Percentiles rank a stretch among this genome's conserved stretches.
Evolutionary conservation across 1,284 basidiomycete species (phyloP).

Genomic region (Naganishia albida): DNA sequence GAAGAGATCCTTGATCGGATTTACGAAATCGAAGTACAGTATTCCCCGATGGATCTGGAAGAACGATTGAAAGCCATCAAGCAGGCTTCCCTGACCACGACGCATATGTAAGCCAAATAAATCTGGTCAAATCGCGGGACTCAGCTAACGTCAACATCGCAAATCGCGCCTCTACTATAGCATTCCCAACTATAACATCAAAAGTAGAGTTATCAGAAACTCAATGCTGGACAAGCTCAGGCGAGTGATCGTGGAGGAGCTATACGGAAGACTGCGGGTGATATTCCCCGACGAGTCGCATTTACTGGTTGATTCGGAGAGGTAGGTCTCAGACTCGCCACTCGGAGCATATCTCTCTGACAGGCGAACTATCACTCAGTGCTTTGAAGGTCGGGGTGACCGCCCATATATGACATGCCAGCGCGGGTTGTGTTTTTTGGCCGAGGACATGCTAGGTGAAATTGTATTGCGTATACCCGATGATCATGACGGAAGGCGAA

Average conservation of each 20-base stretch:
- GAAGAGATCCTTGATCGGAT: conserved; percentile 61
- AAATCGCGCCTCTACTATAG: conserved; percentile 47
- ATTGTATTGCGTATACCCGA: neutral
- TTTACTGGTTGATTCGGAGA: neutral
- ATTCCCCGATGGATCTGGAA: conserved; percentile 49
- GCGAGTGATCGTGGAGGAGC: conserved; percentile 60
- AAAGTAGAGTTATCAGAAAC: conserved; percentile 54
- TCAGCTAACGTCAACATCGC: neutral
- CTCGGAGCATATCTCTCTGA: neutral
- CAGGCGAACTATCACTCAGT: neutral
- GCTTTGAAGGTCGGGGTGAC: conserved; percentile 22
- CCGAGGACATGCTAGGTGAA: neutral
- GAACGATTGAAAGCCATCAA: conserved; percentile 56
- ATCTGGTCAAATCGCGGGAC: too few relatives aligned
- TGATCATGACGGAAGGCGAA: neutral
- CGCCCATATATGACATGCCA: neutral
- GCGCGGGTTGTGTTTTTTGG: too few relatives aligned
- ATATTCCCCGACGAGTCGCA: conserved; percentile 37
- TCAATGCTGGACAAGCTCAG: conserved; percentile 57
- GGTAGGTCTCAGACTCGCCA: neutral
- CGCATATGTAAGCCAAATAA: conserved; percentile 60
- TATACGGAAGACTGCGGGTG: conserved; percentile 60
- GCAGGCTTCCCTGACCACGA: conserved; percentile 56
- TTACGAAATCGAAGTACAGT: conserved; percentile 56
- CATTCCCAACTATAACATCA: conserved; percentile 64